These are phyloP conservation scores for Lactarius sanguifluus DNA, from an alignment of 768 basidiomycete genomes.

Conservation along the genomic window DNA sequence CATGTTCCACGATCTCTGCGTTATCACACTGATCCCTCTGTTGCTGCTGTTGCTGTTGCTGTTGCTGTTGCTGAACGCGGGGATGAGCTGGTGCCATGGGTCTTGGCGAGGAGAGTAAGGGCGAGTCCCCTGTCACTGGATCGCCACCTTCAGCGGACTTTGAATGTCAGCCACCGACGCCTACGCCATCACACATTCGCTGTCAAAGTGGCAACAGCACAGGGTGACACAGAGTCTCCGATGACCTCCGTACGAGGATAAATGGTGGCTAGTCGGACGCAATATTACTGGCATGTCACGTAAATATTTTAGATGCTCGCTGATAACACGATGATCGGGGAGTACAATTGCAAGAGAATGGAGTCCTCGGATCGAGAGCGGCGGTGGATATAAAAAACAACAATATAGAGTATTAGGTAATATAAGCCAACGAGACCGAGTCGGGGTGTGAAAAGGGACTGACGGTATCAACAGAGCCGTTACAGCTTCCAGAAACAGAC, in stretches of 20 bases:
- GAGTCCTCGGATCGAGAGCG: background rate
- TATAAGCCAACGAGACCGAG: background rate
- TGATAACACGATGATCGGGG: background rate
- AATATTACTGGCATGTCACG: background rate
- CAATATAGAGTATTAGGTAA: background rate
- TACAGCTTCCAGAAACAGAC: conserved; percentile 19
- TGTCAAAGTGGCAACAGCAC: background rate
- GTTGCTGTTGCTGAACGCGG: conserved; percentile 49
- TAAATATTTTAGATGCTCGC: background rate
- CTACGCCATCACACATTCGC: background rate
- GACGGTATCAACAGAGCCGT: conserved; percentile 20
- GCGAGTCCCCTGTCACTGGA: conserved; percentile 32
- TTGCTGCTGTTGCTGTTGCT: conserved; percentile 38
- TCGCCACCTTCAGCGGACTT: conserved; percentile 29
- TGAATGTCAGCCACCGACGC: conserved; percentile 21
- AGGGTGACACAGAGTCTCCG: background rate
- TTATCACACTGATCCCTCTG: conserved; percentile 39
- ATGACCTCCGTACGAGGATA: background rate
- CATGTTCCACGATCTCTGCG: conserved; percentile 34
- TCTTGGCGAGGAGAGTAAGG: conserved; percentile 41
- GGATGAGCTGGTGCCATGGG: conserved; percentile 83
- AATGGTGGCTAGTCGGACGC: background rate
- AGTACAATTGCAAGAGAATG: background rate
- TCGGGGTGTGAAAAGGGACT: conserved; percentile 24
- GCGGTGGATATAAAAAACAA: background rate